Conservation (phyloP, 2,329 filamentous ascomycete genomes). For the Metarhizium guizhouense region DNA sequence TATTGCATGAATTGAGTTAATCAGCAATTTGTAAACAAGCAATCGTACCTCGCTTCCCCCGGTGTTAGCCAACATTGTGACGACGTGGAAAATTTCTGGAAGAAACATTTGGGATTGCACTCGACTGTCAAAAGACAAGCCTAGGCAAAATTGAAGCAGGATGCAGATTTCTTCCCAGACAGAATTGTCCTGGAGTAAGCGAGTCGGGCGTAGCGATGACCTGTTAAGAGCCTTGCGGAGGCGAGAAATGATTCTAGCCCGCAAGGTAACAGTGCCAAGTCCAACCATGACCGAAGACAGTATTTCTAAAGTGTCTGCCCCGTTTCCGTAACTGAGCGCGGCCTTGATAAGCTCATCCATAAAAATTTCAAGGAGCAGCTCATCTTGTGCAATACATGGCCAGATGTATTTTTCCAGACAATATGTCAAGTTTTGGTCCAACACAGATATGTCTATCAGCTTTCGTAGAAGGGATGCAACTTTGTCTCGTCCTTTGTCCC, state of each 20-base stretch:
- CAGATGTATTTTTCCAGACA: conserved; percentile 58
- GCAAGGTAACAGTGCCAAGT: conserved; percentile 55
- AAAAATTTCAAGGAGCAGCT: conserved; percentile 57
- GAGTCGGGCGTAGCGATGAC: conserved; percentile 58
- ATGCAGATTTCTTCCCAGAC: conserved; percentile 64
- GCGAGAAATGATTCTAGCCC: conserved; percentile 56
- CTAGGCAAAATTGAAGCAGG: conserved; percentile 55
- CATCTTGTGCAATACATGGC: conserved; percentile 56
- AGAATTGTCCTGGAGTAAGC: conserved; percentile 54
- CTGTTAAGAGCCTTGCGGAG: conserved; percentile 59
- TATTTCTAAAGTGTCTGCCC: conserved; percentile 50
- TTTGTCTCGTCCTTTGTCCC: conserved; percentile 58
- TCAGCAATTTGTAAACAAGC: conserved; percentile 52
- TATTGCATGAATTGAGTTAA: conserved; percentile 59
- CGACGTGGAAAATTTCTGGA: conserved; percentile 61
- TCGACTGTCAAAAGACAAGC: conserved; percentile 58
- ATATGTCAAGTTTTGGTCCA: conserved; percentile 49
- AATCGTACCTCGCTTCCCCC: conserved; percentile 47
- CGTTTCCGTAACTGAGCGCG: conserved; percentile 46
- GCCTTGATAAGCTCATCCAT: conserved; percentile 58
- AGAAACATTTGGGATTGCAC: conserved; percentile 60
- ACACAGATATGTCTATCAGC: conserved; percentile 55
- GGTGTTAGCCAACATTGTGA: conserved; percentile 62
- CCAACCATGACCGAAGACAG: conserved; percentile 54
- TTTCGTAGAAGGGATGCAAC: conserved; percentile 55